Conservation (phyloP, 73 alveolate genomes). For the Paramecium primaurelia region DNA sequence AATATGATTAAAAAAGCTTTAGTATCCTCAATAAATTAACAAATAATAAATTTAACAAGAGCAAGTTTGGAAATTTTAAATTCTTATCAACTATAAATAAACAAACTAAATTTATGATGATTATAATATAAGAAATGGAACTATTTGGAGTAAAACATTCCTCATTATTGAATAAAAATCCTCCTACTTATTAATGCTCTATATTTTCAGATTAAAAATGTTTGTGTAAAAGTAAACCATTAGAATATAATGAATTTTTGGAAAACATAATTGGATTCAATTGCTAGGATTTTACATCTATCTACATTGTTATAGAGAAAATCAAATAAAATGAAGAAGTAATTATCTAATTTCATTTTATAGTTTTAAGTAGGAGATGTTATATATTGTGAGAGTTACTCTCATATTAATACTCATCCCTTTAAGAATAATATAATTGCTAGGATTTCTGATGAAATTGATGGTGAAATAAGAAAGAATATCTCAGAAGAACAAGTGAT, state of each 20-base stretch:
- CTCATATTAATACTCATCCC: not conserved
- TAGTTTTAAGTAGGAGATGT: not conserved
- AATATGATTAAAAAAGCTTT: not conserved
- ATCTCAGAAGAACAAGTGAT: not conserved
- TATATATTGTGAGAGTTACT: constrained; percentile 4
- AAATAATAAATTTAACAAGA: not conserved
- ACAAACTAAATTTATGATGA: not conserved
- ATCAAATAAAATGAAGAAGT: constrained; percentile 30
- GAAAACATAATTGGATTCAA: not conserved
- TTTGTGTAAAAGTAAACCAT: not conserved
- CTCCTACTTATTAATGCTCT: not conserved
- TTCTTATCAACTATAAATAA: not conserved
- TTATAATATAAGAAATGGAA: not conserved
- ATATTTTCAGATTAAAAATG: not conserved
- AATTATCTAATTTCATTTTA: not conserved
- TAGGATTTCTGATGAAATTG: not conserved
- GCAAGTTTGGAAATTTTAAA: not conserved
- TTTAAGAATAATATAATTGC: not conserved
- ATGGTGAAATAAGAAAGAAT: constrained; percentile 11
- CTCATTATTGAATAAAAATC: not conserved
- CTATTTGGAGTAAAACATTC: not conserved
- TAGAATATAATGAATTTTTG: not conserved
- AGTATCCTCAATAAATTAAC: not conserved
- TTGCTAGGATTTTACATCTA: not conserved
- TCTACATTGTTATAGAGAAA: not conserved